phyloP scores from a whole-genome alignment of 2,329 filamentous ascomycete species.

The Chaetomiaceae sp. region DNA sequence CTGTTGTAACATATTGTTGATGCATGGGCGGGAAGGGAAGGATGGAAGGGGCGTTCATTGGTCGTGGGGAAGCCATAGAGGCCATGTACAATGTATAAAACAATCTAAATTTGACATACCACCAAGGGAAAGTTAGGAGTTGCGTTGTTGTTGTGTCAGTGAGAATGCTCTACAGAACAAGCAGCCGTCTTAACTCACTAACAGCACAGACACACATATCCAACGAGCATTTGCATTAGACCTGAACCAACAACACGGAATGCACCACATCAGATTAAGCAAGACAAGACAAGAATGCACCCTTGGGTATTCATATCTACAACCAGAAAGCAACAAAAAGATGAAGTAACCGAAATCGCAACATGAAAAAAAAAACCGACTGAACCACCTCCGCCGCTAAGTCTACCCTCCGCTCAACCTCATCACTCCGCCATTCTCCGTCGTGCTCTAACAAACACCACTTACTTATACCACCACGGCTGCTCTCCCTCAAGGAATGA shows the following conservation, averaged over 20 bases:
- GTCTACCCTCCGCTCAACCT: no score
- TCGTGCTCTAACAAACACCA: not conserved
- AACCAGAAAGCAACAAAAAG: not conserved
- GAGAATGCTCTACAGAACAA: no score
- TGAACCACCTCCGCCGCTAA: no score
- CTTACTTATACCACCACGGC: not conserved
- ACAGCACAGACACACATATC: no score
- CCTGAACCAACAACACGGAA: no score
- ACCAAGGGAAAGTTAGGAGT: no score
- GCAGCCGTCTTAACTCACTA: no score
- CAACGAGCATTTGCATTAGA: no score
- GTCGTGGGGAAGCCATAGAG: not conserved
- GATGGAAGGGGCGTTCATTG: not conserved
- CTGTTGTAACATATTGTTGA: not conserved
- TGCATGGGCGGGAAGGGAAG: not conserved
- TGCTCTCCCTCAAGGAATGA: not conserved
- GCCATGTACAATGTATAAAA: slow-evolving; percentile 6
- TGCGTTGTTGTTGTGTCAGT: no score
- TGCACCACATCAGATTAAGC: not conserved
- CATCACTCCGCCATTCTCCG: not conserved
- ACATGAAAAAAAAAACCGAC: not conserved
- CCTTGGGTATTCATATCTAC: slow-evolving; percentile 17
- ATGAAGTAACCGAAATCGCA: not conserved
- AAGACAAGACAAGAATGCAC: slow-evolving; percentile 8
- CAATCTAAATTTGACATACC: not conserved